Percentiles rank a stretch among this genome's conserved stretches.
These are phyloP conservation scores for Sanguinoderma infundibulare DNA, from an alignment of 1,284 basidiomycete genomes.

Conservation along the genomic window DNA sequence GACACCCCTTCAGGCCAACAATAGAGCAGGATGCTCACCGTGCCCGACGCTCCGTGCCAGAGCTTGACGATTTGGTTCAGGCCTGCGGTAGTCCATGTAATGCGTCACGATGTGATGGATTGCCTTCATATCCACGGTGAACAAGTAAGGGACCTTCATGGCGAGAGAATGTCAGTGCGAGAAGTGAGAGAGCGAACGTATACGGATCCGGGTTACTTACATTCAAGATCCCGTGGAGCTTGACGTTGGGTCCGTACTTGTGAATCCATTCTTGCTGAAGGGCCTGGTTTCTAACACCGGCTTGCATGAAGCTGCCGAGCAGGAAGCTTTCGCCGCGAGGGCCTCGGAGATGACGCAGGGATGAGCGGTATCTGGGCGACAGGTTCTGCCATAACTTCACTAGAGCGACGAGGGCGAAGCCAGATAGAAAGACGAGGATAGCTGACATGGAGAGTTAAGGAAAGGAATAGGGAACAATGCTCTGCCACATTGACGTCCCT, in stretches of 20 bases:
- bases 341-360: slow-evolving; percentile 52
- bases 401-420: not conserved
- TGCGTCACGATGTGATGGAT: slow-evolving; percentile 43
- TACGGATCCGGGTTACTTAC: slow-evolving; percentile 41
- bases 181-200: not conserved
- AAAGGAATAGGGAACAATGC: too few relatives aligned
- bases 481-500: too few relatives aligned
- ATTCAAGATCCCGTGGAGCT: slow-evolving; percentile 48
- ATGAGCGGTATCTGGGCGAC: slow-evolving; percentile 40
- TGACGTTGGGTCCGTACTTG: slow-evolving; percentile 57
- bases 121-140: slow-evolving; percentile 42
- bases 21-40: not conserved
- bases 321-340: slow-evolving; percentile 53
- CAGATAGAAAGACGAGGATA: not conserved
- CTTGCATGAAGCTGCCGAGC: slow-evolving; percentile 55
- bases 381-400: slow-evolving; percentile 1
- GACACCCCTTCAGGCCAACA: not conserved
- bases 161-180: not conserved
- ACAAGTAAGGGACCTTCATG: slow-evolving; percentile 44
- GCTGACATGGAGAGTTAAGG: not conserved
- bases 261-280: slow-evolving; percentile 57
- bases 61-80: slow-evolving; percentile 23
- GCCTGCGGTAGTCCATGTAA: slow-evolving; percentile 38
- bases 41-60: slow-evolving; percentile 19
- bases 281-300: slow-evolving; percentile 42